These are phyloP conservation scores for Eleusine coracana DNA, from an alignment of 176 grass and related monocot genomes.

Conservation along the genomic window DNA sequence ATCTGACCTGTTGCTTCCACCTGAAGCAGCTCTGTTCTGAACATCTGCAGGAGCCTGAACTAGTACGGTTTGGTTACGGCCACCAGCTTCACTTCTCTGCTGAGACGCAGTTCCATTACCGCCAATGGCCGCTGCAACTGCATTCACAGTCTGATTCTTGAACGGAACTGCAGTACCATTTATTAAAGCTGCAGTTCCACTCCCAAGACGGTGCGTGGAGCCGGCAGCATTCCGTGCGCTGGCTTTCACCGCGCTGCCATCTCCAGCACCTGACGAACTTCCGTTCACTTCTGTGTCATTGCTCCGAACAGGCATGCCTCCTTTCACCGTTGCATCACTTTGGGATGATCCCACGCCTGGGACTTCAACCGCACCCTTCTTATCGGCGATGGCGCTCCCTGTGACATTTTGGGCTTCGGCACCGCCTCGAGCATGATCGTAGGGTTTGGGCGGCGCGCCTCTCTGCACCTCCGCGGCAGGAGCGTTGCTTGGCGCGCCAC, in stretches of 20 bases:
- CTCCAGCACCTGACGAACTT: conserved; percentile 31
- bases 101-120: conserved; percentile 34
- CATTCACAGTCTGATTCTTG: conserved; percentile 41
- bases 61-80: conserved; percentile 41
- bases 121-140: conserved; percentile 20
- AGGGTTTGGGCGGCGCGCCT: background rate
- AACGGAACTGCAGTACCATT: conserved; percentile 16
- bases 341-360: background rate
- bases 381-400: conserved; percentile 1
- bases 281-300: conserved; percentile 18
- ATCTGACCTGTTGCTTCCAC: conserved; percentile 27
- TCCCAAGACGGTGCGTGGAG: conserved; percentile 10
- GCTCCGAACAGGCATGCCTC: conserved; percentile 21
- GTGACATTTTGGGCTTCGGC: conserved; percentile 8
- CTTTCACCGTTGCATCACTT: background rate
- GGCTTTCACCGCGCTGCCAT: conserved; percentile 28
- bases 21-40: conserved; percentile 45
- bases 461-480: conserved; percentile 1
- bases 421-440: conserved; percentile 31
- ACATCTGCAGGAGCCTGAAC: conserved; percentile 24
- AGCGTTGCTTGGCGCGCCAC: background rate
- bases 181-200: conserved; percentile 27
- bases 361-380: conserved; percentile 2
- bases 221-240: conserved; percentile 17
- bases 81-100: conserved; percentile 33